A percentile compares a stretch with the other conserved stretches of the same genome.
These are phyloP conservation scores for Penicillium odoratum DNA, from an alignment of 495 filamentous ascomycete genomes.

Conservation along the genomic window DNA sequence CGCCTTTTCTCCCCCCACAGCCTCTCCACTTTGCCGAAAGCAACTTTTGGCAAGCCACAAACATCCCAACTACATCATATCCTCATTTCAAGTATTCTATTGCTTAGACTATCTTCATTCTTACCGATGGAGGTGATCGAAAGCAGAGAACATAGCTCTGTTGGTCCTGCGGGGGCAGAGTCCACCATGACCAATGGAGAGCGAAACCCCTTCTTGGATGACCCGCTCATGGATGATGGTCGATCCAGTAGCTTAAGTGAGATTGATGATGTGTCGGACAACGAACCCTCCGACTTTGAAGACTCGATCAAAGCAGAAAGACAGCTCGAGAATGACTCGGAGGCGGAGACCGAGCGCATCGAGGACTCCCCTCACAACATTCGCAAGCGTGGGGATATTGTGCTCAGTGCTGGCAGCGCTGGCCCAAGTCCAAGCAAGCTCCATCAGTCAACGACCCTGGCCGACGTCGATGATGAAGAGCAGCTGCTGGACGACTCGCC, in stretches of 20 bases:
- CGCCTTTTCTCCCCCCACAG: constrained; percentile 23
- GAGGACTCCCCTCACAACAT: constrained; percentile 85
- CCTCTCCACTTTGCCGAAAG: constrained; percentile 18
- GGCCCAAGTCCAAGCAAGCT: constrained; percentile 71
- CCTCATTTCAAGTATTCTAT: constrained; percentile 4
- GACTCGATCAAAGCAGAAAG: constrained; percentile 41
- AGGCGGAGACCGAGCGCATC: constrained; percentile 94
- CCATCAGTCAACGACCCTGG: constrained; percentile 49
- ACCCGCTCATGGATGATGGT: constrained; percentile 44
- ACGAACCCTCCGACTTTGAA: constrained; percentile 57
- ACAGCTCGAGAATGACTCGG: constrained; percentile 75
- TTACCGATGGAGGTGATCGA: constrained; percentile 45
- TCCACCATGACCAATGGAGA: constrained; percentile 40
- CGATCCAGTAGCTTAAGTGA: constrained; percentile 84
- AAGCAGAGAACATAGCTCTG: constrained; percentile 39
- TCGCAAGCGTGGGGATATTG: constrained; percentile 58
- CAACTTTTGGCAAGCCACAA: constrained; percentile 11
- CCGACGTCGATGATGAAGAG: constrained; percentile 45
- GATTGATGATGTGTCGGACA: constrained; percentile 75
- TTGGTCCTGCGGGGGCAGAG: constrained; percentile 37
- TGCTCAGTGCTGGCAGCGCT: constrained; percentile 49
- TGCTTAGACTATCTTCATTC: constrained; percentile 2
- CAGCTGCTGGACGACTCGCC: constrained; percentile 40
- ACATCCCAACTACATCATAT: constrained; percentile 4
- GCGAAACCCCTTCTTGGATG: constrained; percentile 39